phyloP scores from a whole-genome alignment of 306 rosid genomes.

The Fagus crenata region DNA sequence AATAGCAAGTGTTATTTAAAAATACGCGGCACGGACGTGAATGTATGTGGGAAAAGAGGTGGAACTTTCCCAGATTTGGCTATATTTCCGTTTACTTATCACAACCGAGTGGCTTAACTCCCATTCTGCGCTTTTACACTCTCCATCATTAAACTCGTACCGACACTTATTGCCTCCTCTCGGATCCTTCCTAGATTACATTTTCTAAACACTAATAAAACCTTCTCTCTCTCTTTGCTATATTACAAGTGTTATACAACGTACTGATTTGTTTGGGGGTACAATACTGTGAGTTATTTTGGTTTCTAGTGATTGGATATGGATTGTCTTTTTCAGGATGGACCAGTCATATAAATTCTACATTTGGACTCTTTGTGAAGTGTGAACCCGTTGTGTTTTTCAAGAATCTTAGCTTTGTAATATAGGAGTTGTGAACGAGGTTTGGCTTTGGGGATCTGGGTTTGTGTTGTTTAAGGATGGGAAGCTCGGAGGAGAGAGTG shows the following conservation, averaged over 20 bases:
- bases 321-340: background rate
- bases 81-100: constrained; percentile 2
- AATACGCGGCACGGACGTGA: too few species aligned
- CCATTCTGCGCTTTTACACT: too few species aligned
- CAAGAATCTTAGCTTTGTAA: constrained; percentile 11
- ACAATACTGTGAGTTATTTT: background rate
- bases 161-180: background rate
- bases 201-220: background rate
- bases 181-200: constrained; percentile 6
- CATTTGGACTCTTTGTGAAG: constrained; percentile 16
- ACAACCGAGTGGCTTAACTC: constrained; percentile 16
- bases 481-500: constrained; percentile 62
- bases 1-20: too few species aligned
- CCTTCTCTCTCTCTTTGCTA: background rate
- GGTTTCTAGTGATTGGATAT: background rate
- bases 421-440: background rate
- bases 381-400: background rate
- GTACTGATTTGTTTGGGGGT: background rate
- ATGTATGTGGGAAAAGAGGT: background rate
- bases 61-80: constrained; percentile 21
- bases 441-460: constrained; percentile 46
- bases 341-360: background rate
- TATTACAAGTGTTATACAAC: background rate
- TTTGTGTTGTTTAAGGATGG: constrained; percentile 43
- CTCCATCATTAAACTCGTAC: background rate